Conservation (phyloP, 306 rosid genomes). For the Corylus avellana region DNA sequence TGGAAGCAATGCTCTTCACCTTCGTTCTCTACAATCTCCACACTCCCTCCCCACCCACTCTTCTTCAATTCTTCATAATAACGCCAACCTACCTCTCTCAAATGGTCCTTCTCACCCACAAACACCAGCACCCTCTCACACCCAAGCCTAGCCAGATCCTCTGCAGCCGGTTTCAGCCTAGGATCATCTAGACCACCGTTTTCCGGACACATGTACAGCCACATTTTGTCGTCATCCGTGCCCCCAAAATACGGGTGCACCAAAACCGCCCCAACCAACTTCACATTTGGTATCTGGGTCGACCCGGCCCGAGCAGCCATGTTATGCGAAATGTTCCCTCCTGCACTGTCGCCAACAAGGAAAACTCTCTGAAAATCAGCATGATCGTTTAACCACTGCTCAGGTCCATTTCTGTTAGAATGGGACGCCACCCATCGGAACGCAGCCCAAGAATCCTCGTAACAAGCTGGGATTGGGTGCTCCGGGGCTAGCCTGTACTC, state of each 20-base stretch:
- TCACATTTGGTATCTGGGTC: neutral
- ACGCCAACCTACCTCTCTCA: constrained; percentile 29
- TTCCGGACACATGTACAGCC: constrained; percentile 29
- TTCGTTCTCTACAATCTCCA: constrained; percentile 27
- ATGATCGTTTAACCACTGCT: constrained; percentile 23
- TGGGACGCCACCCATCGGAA: constrained; percentile 38
- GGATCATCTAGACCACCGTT: constrained; percentile 33
- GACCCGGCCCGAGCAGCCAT: constrained; percentile 19
- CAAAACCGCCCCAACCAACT: constrained; percentile 25
- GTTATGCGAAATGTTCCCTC: constrained; percentile 28
- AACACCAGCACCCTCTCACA: constrained; percentile 27
- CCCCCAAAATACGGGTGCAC: constrained; percentile 34
- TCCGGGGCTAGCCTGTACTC: constrained; percentile 34
- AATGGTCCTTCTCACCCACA: constrained; percentile 31
- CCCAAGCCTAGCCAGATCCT: constrained; percentile 26
- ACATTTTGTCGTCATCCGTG: constrained; percentile 15
- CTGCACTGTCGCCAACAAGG: constrained; percentile 40
- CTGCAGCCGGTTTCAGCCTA: constrained; percentile 27
- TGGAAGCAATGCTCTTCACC: constrained; percentile 39
- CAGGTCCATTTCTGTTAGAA: constrained; percentile 19
- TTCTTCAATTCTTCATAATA: constrained; percentile 24
- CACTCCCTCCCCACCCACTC: constrained; percentile 36
- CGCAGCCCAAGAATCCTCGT: constrained; percentile 33
- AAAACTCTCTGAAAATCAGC: constrained; percentile 23
- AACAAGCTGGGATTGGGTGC: constrained; percentile 31